Evolutionary conservation across 2,329 filamentous ascomycete genomes (phyloP), one percentile per base, ranked within the genome.

Genomic region (Fusarium succisae): DNA sequence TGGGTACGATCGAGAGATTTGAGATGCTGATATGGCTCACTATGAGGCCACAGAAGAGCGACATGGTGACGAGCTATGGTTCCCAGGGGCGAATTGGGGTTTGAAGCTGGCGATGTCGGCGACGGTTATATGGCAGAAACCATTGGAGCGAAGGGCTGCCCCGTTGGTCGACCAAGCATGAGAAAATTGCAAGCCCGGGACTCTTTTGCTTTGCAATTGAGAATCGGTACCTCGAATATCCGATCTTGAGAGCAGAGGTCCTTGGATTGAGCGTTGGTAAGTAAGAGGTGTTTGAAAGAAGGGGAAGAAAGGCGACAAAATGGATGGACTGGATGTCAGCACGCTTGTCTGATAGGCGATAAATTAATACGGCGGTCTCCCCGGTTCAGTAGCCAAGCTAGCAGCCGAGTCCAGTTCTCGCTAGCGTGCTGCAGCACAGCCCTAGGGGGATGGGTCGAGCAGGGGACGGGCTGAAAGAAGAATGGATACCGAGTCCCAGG

Each of bases 281-380:
- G 39, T 48, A 50, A 55, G 54, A 59, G 38, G 41, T 35, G 56
- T 48, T 47, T 54, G 39, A 58, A 43, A 48, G 43, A 63, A 60
- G 45, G 54, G 59, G 54, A 71, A 62, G 61, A 69, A 59, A 70
- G 70, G 55, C 56, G 58, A 66, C 57, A 66, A 50, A 54, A 73
- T 63, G 58, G 37, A 63, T 58, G 57, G 38, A 72, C 28, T 60
- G 45, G 58, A 77, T 78, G 76, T 78, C 76, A 78, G 76, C 76
- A 68, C 57, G 59, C 63, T 63, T 55, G 48, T 65, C 44, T 78
- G 76, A 78, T 77, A 77, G 72, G 74, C 63, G 58, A 76, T 61
- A 69, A 66, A 69, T 69, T 63, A 28, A 28, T 48, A 50, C 39
- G 66, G 43, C 63, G 66, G 32, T 38, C 30, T 41, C 65, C 57